Base-by-base conservation (phyloP, 2,329 filamentous ascomycete species). In the Sarocladium oryzae region DNA sequence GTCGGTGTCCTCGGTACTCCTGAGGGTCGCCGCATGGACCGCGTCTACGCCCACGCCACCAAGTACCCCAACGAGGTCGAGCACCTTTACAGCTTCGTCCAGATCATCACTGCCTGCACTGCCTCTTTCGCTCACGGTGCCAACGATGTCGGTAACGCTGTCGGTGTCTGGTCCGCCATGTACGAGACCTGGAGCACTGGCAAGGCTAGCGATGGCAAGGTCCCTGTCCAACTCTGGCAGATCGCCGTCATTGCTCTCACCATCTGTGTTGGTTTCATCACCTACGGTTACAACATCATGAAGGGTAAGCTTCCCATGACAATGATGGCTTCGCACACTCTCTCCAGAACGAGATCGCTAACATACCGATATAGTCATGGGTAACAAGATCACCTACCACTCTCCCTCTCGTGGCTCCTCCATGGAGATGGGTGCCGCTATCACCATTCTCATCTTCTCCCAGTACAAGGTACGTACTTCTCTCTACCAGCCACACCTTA, bases 251-350 rank as follows among this genome's bases (percentile, higher is more conserved):
- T 87, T 11, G 75, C 81, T 23, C 65, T 73, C 1, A 80, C 74
- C 35, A 83, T 89, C 62, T 87, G 77, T 43, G 56, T 83, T 37
- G 86, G 86, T 58, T 75, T 89, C 52, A 74, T 84, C 62, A 89
- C 85, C 13, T 89, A 89, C 60, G 86, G 86, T 9, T 89, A 89
- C 73, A 89, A 89, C 73, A 89, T 89, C 70, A 89, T 89, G 85
- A 88, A 87, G 72, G 82, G 79, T 82, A 69, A 66, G 76, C 56
- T 10, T 6, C 7, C n/a, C 8, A 8, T 6, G n/a, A 26, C 16
- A n/a, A 24, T 8, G 3, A 32, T n/a, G 15, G 3, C 24, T 24
- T 18, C 7, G 20, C 16, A 28, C 4, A 10, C 11, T 15, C 15
- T 13, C 16, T 16, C 13, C 16, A 20, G 16, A 23, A 40, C 7